Percentiles rank a stretch among this genome's conserved stretches.
phyloP scores from a whole-genome alignment of 2,329 filamentous ascomycete genomes.

The Botryosphaeria dothidea region DNA sequence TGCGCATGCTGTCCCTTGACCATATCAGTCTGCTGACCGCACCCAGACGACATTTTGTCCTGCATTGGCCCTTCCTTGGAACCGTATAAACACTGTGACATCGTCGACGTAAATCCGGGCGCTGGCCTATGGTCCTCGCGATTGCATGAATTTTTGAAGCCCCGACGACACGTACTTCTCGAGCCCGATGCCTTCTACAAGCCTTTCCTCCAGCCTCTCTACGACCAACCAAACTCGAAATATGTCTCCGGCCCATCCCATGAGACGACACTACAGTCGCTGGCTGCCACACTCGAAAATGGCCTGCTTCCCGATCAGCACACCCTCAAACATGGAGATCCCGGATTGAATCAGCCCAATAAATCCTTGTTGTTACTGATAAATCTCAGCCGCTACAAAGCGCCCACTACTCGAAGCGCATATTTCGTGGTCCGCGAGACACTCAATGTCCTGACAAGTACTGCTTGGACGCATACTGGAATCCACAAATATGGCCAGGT shows the following conservation, averaged over 20 bases:
- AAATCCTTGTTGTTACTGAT: slow-evolving; percentile 64
- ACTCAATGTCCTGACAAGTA: slow-evolving; percentile 61
- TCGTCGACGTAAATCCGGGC: slow-evolving; percentile 86
- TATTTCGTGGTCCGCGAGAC: slow-evolving; percentile 60
- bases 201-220: slow-evolving; percentile 57
- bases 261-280: slow-evolving; percentile 31
- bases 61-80: slow-evolving; percentile 70
- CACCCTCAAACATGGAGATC: slow-evolving; percentile 37
- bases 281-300: slow-evolving; percentile 55
- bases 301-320: slow-evolving; percentile 59
- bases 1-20: not conserved
- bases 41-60: slow-evolving; percentile 65
- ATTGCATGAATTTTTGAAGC: slow-evolving; percentile 72
- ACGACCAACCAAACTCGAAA: slow-evolving; percentile 41
- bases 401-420: not conserved
- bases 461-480: slow-evolving; percentile 58
- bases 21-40: slow-evolving; percentile 23
- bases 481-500: slow-evolving; percentile 79
- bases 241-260: slow-evolving; percentile 33
- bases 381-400: not conserved
- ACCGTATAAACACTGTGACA: slow-evolving; percentile 74
- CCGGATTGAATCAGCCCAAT: slow-evolving; percentile 58
- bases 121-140: slow-evolving; percentile 75
- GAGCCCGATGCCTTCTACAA: slow-evolving; percentile 68
- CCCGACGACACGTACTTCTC: slow-evolving; percentile 79